Evolutionary conservation across 2,329 filamentous ascomycete species (phyloP).

Genomic region (Coniochaeta sp.): DNA sequence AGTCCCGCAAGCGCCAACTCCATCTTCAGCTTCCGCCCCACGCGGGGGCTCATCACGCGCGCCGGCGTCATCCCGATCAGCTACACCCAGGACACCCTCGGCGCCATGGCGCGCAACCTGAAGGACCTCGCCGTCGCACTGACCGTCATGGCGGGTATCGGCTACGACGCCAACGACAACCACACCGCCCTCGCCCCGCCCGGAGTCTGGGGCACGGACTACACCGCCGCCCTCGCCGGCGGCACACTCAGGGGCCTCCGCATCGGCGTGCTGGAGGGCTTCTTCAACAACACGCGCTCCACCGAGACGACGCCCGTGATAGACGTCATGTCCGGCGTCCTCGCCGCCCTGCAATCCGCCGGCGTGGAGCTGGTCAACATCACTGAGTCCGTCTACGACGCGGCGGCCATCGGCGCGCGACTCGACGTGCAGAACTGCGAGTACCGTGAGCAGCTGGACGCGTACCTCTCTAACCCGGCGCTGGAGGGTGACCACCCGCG

Average conservation of each 20-base stretch:
- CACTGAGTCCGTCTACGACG: constrained; percentile 41
- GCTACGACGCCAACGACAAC: constrained; percentile 45
- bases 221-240: constrained; percentile 29
- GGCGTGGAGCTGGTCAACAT: constrained; percentile 46
- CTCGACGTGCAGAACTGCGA: constrained; percentile 57
- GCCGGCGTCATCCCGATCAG: constrained; percentile 49
- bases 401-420: constrained; percentile 34
- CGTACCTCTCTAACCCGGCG: constrained; percentile 42
- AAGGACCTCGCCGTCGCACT: constrained; percentile 43
- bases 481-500: constrained; percentile 31
- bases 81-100: constrained; percentile 47
- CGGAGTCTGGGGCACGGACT: constrained; percentile 34
- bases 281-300: constrained; percentile 46
- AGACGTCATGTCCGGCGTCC: constrained; percentile 37
- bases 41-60: constrained; percentile 41
- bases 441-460: constrained; percentile 46
- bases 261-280: constrained; percentile 36
- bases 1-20: constrained; percentile 56
- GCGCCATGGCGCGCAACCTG: constrained; percentile 44
- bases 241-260: constrained; percentile 20
- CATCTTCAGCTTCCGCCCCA: constrained; percentile 53
- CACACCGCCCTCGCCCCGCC: constrained; percentile 39
- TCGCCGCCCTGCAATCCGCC: constrained; percentile 34
- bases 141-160: constrained; percentile 44
- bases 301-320: constrained; percentile 53